Base-by-base conservation (phyloP, 805 yeast species). In the Teunomyces tritomae region DNA sequence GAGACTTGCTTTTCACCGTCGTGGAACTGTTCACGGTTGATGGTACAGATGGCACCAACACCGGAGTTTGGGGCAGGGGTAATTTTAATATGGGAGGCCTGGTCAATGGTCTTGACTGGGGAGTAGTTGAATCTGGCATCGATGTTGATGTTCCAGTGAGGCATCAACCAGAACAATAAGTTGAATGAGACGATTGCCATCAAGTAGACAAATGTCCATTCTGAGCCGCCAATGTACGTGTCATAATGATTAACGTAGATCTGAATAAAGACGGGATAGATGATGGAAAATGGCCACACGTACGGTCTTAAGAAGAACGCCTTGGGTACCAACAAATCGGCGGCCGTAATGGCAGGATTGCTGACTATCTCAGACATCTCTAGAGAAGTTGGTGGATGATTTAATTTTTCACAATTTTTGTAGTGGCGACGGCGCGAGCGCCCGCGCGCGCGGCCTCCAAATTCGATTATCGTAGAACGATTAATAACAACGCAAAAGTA, bases 121-220 rank as follows among this genome's bases (percentile, higher is more conserved):
- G 61, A 56, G 59, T 87, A 89, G 61, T 90, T 87, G 71, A 92
- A 89, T 3, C 67, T 65, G 30, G 88, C 79, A 50, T 82, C 79
- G 45, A 92, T 68, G 43, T 80, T 76, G 50, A 90, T 78, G 62
- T 84, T 89, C 99, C 99, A 92, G 59, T 86, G 85, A n/a, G 98
- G 97, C 80, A 89, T 80, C 64, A 92, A 79, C 85, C 90, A 78
- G 49, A 92, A 72, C 63, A 92, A 72, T 39, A 84, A 71, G 62
- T 92, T 95, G 49, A 86, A 51, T 2, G 96, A 82, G 32, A 85
- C 65, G 44, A 91, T 74, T 5, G 90, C 66, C 50, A 95, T 85
- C 20, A 89, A 72, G 60, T 82, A 91, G 32, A 92, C 94, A 65
- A 88, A 89, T 0, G 98, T 94, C 98, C 99, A 94, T 70, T 92